Percentiles rank a stretch among this genome's conserved stretches.
Evolutionary conservation across 306 rosid species (phyloP).

Genomic region (Corylus americana): DNA sequence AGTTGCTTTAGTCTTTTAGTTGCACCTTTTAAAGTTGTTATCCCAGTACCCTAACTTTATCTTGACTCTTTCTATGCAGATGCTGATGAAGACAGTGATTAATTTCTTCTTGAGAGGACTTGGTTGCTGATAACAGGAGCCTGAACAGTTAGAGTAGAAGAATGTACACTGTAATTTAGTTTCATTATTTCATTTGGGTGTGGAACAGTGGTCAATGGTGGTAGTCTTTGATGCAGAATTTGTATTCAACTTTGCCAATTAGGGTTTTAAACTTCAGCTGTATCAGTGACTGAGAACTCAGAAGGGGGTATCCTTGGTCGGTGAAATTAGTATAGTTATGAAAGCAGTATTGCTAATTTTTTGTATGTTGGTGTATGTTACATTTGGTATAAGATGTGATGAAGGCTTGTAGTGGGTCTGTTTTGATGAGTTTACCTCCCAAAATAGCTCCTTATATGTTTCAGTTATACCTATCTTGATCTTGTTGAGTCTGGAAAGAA

Average conservation of each 20-base stretch:
- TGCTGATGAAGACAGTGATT: slow-evolving; percentile 67
- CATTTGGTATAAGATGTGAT: neutral
- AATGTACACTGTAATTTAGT: slow-evolving; percentile 30
- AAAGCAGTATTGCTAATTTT: neutral
- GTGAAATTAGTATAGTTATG: neutral
- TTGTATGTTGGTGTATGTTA: neutral
- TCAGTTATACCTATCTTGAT: neutral
- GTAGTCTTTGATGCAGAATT: neutral
- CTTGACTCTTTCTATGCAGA: slow-evolving; percentile 42
- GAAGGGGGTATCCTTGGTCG: neutral
- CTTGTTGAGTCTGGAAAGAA: neutral
- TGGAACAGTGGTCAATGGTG: slow-evolving; percentile 9
- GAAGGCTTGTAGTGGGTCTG: neutral
- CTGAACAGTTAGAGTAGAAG: slow-evolving; percentile 21
- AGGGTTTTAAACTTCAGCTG: neutral
- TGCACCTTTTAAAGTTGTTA: neutral
- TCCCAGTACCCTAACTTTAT: neutral
- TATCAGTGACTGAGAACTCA: neutral
- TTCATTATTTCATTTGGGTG: neutral
- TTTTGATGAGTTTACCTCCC: neutral
- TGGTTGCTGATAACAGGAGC: slow-evolving; percentile 21
- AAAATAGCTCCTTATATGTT: neutral
- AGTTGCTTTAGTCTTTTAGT: neutral
- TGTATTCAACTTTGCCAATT: neutral
- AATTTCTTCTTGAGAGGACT: slow-evolving; percentile 12